Evolutionary conservation across 148 eudicot species (phyloP).

Genomic region (Spergularia bocconei): DNA sequence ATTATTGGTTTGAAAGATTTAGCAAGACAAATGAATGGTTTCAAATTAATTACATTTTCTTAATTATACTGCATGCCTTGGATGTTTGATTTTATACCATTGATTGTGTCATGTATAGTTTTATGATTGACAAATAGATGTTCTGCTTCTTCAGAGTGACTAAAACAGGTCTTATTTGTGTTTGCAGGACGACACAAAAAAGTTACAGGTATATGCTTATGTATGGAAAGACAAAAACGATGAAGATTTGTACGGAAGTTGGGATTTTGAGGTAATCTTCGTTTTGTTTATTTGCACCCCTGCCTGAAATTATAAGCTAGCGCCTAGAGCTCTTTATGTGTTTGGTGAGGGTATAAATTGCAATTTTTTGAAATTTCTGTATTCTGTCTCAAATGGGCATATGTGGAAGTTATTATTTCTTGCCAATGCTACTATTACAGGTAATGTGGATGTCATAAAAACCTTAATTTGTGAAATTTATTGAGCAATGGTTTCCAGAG

Average conservation of each 20-base stretch:
- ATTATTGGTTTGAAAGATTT: background rate
- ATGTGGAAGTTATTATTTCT: background rate
- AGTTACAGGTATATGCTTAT: slow-evolving; percentile 54
- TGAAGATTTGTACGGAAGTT: slow-evolving; percentile 69
- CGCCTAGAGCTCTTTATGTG: background rate
- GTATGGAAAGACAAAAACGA: slow-evolving; percentile 72
- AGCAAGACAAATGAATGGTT: background rate
- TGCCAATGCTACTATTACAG: background rate
- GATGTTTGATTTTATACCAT: background rate
- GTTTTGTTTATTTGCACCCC: background rate
- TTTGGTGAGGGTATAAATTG: slow-evolving; percentile 6
- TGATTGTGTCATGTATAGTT: background rate
- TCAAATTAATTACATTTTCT: background rate
- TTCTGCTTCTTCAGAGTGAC: background rate
- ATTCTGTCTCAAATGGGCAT: background rate
- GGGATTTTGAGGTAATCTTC: slow-evolving; percentile 74
- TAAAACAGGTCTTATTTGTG: background rate
- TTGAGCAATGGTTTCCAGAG: background rate
- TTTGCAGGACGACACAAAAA: slow-evolving; percentile 58
- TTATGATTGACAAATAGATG: background rate
- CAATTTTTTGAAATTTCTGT: background rate
- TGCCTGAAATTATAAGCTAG: background rate
- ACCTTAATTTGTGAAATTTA: background rate
- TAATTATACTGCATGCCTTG: no score
- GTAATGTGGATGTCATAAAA: background rate